Conservation (phyloP, 192 early-diverging fungal species). For the Coemansia sp. region DNA sequence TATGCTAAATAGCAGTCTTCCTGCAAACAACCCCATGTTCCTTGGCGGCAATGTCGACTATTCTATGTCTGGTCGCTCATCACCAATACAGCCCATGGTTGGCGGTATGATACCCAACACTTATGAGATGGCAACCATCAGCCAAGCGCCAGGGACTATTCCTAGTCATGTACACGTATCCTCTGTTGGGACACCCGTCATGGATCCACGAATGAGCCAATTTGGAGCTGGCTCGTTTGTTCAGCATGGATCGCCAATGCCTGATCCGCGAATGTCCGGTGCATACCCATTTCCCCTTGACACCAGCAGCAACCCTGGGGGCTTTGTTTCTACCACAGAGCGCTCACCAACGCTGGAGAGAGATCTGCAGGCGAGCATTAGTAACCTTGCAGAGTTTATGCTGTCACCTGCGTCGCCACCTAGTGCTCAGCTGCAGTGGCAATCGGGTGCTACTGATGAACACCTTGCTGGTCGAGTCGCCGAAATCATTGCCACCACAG, state of each 20-base stretch:
- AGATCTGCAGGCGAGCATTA: neutral
- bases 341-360: neutral
- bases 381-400: constrained; percentile 7
- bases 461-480: constrained; percentile 66
- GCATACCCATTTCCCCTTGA: neutral
- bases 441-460: constrained; percentile 63
- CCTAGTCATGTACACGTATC: constrained; percentile 20
- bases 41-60: constrained; percentile 28
- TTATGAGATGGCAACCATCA: constrained; percentile 47
- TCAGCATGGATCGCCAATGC: constrained; percentile 17
- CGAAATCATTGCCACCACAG: constrained; percentile 80
- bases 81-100: constrained; percentile 34
- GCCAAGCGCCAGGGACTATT: constrained; percentile 6
- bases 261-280: constrained; percentile 32
- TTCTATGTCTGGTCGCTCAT: constrained; percentile 37
- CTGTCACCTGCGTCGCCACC: constrained; percentile 16
- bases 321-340: neutral
- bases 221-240: constrained; percentile 22
- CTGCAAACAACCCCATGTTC: constrained; percentile 12
- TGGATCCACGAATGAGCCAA: constrained; percentile 46
- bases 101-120: constrained; percentile 22
- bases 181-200: constrained; percentile 8
- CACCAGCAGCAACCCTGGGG: neutral
- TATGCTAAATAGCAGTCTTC: constrained; percentile 35
- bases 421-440: constrained; percentile 35